Percentiles rank a stretch among this genome's conserved stretches.
phyloP scores from a whole-genome alignment of 139 green algal species.

The Marvania coccoides region DNA sequence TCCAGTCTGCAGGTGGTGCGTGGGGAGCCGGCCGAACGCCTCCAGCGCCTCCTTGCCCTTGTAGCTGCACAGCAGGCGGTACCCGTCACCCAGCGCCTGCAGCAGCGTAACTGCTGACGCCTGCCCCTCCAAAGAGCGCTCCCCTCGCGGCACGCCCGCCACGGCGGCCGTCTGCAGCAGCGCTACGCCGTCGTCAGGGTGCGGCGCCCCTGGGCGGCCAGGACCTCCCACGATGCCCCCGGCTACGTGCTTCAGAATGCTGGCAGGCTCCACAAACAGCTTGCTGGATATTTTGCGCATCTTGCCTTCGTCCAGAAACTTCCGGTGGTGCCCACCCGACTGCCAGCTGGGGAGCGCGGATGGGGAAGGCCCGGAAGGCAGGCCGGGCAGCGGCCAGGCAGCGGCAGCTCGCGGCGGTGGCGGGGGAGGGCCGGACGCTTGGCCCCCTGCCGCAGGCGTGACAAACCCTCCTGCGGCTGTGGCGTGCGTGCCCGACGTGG shows the following conservation, averaged over 20 bases:
- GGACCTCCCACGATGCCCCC: conserved; percentile 13
- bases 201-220: conserved; percentile 7
- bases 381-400: background rate
- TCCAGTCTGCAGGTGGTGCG: conserved; percentile 59
- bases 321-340: conserved; percentile 19
- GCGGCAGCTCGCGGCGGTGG: background rate
- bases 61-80: conserved; percentile 62
- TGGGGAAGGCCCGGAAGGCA: too few relatives aligned
- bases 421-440: background rate
- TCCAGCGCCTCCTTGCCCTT: conserved; percentile 58
- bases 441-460: too few relatives aligned
- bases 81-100: conserved; percentile 45
- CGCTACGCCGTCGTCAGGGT: background rate
- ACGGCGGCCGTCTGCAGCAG: background rate
- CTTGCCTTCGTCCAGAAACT: conserved; percentile 45
- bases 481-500: too few relatives aligned
- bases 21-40: conserved; percentile 48
- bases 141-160: background rate
- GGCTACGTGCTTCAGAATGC: conserved; percentile 8
- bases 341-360: too few relatives aligned
- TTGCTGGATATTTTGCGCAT: conserved; percentile 37
- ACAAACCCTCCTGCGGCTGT: too few relatives aligned
- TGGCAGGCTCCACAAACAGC: conserved; percentile 26
- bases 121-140: conserved; percentile 10
- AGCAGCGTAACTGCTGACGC: conserved; percentile 48